Conservation (phyloP, 768 basidiomycete genomes). For the Gloeopeniophorella convolvens region DNA sequence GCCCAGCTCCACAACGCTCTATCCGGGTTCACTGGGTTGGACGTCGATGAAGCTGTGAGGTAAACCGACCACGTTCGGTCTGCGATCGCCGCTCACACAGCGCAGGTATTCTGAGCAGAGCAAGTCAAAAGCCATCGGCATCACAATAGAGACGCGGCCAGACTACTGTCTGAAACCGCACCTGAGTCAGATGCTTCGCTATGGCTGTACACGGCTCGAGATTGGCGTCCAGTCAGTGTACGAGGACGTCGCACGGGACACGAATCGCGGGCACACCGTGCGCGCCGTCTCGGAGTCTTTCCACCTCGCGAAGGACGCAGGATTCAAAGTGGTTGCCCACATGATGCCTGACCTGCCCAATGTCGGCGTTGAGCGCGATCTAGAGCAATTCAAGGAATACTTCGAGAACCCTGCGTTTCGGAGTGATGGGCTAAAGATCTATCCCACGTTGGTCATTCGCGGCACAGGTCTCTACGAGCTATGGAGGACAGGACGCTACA, state of each 20-base stretch:
- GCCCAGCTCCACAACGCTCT: constrained; percentile 96
- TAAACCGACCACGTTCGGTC: constrained; percentile 26
- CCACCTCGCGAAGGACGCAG: constrained; percentile 96
- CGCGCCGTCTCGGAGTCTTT: constrained; percentile 95
- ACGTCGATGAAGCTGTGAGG: constrained; percentile 95
- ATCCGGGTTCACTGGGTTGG: constrained; percentile 87
- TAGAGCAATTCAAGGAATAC: constrained; percentile 98
- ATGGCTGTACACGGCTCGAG: constrained; percentile 96
- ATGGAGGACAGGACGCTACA: constrained; percentile 95
- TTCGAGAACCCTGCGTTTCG: constrained; percentile 98
- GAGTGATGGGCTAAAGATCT: constrained; percentile 96
- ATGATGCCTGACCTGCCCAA: constrained; percentile 99
- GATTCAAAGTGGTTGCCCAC: constrained; percentile 99
- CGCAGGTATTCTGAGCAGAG: constrained; percentile 91
- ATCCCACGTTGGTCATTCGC: constrained; percentile 95
- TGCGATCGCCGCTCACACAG: not conserved
- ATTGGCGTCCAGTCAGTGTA: constrained; percentile 99
- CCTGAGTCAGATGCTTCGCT: constrained; percentile 97
- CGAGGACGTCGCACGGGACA: constrained; percentile 98
- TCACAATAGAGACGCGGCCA: constrained; percentile 97
- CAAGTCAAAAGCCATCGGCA: constrained; percentile 97
- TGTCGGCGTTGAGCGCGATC: constrained; percentile 92
- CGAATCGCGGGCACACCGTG: constrained; percentile 97
- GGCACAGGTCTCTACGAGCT: constrained; percentile 95
- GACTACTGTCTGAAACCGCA: constrained; percentile 98